Base-by-base conservation (phyloP, 169 alveolate genomes). In the Sarcocystis neurona region DNA sequence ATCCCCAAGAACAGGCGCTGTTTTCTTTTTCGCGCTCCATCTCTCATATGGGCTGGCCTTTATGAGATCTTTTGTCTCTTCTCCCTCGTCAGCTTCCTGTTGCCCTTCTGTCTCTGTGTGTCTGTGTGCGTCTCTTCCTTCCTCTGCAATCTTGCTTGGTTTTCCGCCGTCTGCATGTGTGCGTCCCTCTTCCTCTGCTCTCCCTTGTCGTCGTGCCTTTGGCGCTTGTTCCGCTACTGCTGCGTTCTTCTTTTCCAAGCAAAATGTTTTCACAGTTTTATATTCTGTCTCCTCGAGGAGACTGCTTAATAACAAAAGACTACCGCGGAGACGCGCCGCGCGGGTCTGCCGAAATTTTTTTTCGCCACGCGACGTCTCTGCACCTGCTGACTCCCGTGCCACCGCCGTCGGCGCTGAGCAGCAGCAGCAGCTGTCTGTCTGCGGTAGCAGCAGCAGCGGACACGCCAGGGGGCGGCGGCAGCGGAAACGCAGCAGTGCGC, bases 281-380 rank as follows among this genome's bases (percentile, higher is more conserved):
- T 79, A 94, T 98, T 30, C 89, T 98, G 75, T 97, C 99, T 43
- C 96, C 97, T 18, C 94, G 99, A 90, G 99, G 99, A 47, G 99
- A 98, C 90, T 96, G 98, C 6, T 96, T 98, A 43, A 96, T 98
- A 53, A 96, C 90, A 47, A 86, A 98, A 79, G 99, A 97, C 90
- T 98, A 97, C 87, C 92, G 99, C 68, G 94, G 97, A 0, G 99
- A 97, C 82, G 93, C 96, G 50, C 93, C 93, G 44, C 93, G 94
- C 89, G 96, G 96, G 37, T 94, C 97, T 34, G 97, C 96, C 32
- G 99, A 98, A 89, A 91, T 97, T 27, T 98, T 98, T 92, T 97
- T 96, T 89, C 95, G 98, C 89, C 94, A 95, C 79, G 98, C 96
- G 37, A 97, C 96, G 74, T 91, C 95, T 60, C 95, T 94, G 84